A percentile compares a stretch with the other conserved stretches of the same genome.
These are phyloP conservation scores for Schizochytrium sp. DNA, from an alignment of 108 stramenopile genomes.

Conservation along the genomic window DNA sequence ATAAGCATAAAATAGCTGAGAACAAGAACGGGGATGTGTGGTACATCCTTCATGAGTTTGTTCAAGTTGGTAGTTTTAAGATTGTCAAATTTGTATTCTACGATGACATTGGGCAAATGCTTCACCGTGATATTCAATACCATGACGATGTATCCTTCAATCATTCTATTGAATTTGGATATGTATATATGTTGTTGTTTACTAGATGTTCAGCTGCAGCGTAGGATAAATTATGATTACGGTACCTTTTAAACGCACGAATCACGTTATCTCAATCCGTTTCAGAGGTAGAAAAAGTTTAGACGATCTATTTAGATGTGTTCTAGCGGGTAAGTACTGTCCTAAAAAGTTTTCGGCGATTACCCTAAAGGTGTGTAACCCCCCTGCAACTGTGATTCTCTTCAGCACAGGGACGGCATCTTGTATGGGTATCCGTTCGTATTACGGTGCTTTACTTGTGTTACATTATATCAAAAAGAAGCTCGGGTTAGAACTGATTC, in stretches of 20 bases:
- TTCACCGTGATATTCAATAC: no score
- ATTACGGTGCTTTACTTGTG: neutral
- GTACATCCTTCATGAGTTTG: no score
- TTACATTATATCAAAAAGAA: neutral
- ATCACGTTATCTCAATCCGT: neutral
- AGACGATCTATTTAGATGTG: neutral
- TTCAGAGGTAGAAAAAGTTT: neutral
- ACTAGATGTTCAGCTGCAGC: neutral
- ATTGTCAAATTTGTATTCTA: no score
- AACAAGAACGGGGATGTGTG: no score
- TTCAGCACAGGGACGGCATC: neutral
- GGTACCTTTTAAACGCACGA: neutral
- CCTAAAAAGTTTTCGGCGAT: constrained; percentile 17
- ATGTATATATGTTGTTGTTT: no score
- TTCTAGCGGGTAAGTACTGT: neutral
- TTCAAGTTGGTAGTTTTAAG: no score
- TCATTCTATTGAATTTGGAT: no score
- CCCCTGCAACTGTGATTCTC: neutral
- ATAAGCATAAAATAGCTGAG: no score
- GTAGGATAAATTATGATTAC: neutral
- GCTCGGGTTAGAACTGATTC: neutral
- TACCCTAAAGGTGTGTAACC: constrained; percentile 16
- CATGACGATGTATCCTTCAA: no score
- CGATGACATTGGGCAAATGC: no score
- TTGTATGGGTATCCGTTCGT: neutral